Percentiles rank a stretch among this genome's conserved stretches.
These are phyloP conservation scores for Neurospora sp. DNA, from an alignment of 495 filamentous ascomycete species.

Conservation along the genomic window DNA sequence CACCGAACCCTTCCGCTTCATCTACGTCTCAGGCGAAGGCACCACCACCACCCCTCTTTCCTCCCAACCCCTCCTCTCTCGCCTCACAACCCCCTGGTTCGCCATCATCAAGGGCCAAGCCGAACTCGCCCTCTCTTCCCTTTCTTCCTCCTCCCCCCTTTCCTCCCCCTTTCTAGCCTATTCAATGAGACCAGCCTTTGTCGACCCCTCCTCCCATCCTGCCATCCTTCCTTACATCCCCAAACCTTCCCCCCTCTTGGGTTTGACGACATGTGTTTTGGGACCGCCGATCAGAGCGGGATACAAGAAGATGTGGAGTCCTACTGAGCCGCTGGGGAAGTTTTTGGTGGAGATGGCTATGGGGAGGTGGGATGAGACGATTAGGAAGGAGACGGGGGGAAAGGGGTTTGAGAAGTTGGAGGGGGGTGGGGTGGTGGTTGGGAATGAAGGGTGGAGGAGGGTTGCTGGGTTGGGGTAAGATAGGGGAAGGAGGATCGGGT, in stretches of 20 bases:
- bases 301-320: constrained; percentile 21
- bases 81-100: constrained; percentile 3
- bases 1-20: constrained; percentile 48
- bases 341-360: constrained; percentile 48
- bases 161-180: neutral
- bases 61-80: constrained; percentile 45
- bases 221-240: constrained; percentile 40
- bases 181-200: constrained; percentile 40
- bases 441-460: constrained; percentile 39
- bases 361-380: constrained; percentile 36
- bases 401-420: constrained; percentile 30
- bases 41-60: constrained; percentile 37
- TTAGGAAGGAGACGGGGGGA: constrained; percentile 27
- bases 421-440: constrained; percentile 35
- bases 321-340: constrained; percentile 31
- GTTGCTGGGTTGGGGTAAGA: constrained; percentile 23
- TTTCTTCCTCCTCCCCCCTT: neutral
- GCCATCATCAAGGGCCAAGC: constrained; percentile 48
- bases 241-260: neutral
- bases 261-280: constrained; percentile 9
- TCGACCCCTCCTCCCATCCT: constrained; percentile 40
- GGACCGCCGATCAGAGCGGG: constrained; percentile 9
- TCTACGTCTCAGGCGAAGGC: constrained; percentile 58
- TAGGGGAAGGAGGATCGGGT: neutral
- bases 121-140: constrained; percentile 40